Evolutionary conservation across 768 basidiomycete species (phyloP), one percentile per base, ranked within the genome.

Genomic region (Candolleomyces aberdarensis): DNA sequence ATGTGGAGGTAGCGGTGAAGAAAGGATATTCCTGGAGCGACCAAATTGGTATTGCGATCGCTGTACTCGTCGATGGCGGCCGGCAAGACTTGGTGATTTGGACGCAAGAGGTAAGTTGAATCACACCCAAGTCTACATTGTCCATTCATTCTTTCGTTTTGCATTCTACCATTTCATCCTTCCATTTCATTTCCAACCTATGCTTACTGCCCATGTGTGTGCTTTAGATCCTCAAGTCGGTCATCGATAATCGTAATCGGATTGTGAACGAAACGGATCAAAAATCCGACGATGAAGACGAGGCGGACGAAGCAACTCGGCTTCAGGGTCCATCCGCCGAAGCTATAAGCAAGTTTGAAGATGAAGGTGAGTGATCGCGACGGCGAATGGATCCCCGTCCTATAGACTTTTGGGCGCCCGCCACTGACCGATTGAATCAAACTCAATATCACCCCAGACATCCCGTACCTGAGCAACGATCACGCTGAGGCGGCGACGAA

Each of bases 1-100:
- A 71, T 56, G 75, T 74, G 58, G 67, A 69, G 44, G 74, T 78
- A 53, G 72, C 76, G 53, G 85, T 96, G 63, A 91, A 91, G 79
- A 92, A 92, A 66, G 93, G 92, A 6, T 89, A 92, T 73, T 85
- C 89, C 15, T 91, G 89, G 87, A 93, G 87, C 65, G 89, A 98
- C 68, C 88, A 98, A 72, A 78, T 98, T 51, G 96, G 91, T 3
- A 92, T 98, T 65, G 87, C 87, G 3, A 83, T 97, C 61, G 85
- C 85, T 44, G 82, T 84, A 50, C 81, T 98, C 13, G 76, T 88
- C 9, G 88, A 93, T 53, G 80, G 80, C 15, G 88, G 81, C 9
- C 79, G 89, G 66, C 74, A 75, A 58, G 80, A 81, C 32, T 76
- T 94, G 44, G 82, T 96, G 29, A 83, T 87, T 59, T 95, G 94